phyloP scores from a whole-genome alignment of 179 eudicot species.

The Gypsophila paniculata region DNA sequence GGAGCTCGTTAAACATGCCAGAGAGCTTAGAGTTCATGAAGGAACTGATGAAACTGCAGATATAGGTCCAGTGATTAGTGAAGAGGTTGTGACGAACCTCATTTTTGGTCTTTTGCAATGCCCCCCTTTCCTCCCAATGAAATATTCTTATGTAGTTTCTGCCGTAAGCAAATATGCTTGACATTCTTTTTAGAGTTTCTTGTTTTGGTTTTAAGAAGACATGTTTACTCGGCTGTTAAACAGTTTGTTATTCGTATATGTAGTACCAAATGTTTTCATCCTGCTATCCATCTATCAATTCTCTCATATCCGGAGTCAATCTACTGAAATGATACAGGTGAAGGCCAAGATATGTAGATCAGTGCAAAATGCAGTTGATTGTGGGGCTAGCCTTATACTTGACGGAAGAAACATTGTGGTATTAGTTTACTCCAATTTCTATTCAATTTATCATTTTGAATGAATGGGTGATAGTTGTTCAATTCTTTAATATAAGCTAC shows the following conservation, averaged over 20 bases:
- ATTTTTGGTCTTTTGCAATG: not conserved
- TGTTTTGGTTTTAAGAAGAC: not conserved
- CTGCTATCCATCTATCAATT: too few relatives aligned
- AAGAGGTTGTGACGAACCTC: slow-evolving; percentile 38
- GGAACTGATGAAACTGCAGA: slow-evolving; percentile 71
- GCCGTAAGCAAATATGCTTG: not conserved
- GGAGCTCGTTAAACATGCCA: slow-evolving; percentile 61
- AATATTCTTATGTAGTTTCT: slow-evolving; percentile 6
- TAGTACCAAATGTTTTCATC: too few relatives aligned
- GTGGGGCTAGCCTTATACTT: slow-evolving; percentile 63
- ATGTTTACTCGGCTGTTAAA: not conserved
- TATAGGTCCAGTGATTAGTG: slow-evolving; percentile 71
- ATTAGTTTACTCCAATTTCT: not conserved
- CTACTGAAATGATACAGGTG: slow-evolving; percentile 40
- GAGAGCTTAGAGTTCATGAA: slow-evolving; percentile 56
- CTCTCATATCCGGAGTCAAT: not conserved
- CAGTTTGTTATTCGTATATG: slow-evolving; percentile 6
- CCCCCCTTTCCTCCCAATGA: not conserved
- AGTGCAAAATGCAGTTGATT: slow-evolving; percentile 57
- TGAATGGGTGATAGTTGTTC: not conserved
- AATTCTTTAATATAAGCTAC: slow-evolving; percentile 3
- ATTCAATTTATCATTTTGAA: not conserved
- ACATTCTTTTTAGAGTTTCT: not conserved
- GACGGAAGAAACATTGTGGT: slow-evolving; percentile 62
- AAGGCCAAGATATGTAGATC: slow-evolving; percentile 58